Percentiles rank a stretch among this genome's conserved stretches.
Conservation (phyloP, 345 rosid species). For the Eucalyptus virginea region DNA sequence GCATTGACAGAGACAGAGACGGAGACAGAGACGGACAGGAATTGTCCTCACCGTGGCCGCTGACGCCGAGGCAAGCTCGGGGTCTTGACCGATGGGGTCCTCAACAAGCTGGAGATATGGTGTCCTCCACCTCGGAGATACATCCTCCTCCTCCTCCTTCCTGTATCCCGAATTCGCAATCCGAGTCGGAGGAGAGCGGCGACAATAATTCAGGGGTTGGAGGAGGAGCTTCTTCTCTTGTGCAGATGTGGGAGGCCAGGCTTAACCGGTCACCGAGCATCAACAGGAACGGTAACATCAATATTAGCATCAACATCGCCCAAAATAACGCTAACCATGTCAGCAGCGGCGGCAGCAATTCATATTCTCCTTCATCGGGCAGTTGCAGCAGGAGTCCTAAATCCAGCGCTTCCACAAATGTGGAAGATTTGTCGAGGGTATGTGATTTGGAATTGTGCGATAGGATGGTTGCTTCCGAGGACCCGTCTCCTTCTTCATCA, state of each 20-base stretch:
- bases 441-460: neutral
- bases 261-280: conserved; percentile 18
- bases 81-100: conserved; percentile 30
- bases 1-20: neutral
- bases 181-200: neutral
- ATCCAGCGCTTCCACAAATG: neutral
- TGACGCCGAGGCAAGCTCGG: conserved; percentile 3
- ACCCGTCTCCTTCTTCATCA: neutral
- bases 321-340: neutral
- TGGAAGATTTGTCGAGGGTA: neutral
- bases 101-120: conserved; percentile 25
- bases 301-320: neutral
- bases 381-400: neutral
- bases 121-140: conserved; percentile 9
- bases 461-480: neutral
- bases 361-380: neutral
- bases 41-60: neutral
- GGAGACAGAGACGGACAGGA: neutral
- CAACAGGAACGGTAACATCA: conserved; percentile 1
- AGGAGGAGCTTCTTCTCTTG: conserved; percentile 70
- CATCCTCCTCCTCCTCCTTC: neutral
- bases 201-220: neutral
- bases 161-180: neutral
- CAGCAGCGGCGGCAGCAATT: neutral
- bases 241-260: conserved; percentile 91